A percentile compares a stretch with the other conserved stretches of the same genome.
phyloP scores from a whole-genome alignment of 306 rosid species.

The Fagus sylvatica region DNA sequence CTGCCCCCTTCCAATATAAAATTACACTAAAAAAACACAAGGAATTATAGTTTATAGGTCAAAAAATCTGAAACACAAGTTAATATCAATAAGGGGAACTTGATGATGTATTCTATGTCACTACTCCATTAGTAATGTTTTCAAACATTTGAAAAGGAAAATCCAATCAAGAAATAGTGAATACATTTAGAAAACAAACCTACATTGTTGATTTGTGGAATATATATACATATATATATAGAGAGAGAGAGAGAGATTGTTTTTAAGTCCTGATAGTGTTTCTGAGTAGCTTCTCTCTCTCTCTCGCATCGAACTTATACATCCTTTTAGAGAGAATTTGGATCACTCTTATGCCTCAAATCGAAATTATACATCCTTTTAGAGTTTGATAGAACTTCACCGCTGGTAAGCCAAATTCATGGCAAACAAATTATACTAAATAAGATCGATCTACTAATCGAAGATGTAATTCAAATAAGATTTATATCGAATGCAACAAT shows the following conservation, averaged over 20 bases:
- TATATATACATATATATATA: not conserved
- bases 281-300: too few species aligned
- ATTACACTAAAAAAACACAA: not conserved
- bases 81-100: not conserved
- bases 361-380: too few species aligned
- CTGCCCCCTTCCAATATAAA: not conserved
- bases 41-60: not conserved
- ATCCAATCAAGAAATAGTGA: not conserved
- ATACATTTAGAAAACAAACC: not conserved
- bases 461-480: too few species aligned
- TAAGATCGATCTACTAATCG: too few species aligned
- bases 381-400: too few species aligned
- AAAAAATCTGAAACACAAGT: constrained; percentile 2
- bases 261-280: too few species aligned
- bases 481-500: too few species aligned
- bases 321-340: too few species aligned
- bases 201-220: not conserved
- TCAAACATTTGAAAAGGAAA: not conserved
- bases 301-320: too few species aligned
- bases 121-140: not conserved
- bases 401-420: too few species aligned
- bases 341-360: too few species aligned
- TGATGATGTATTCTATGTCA: not conserved
- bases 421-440: too few species aligned
- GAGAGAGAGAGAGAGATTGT: not conserved